Evolutionary conservation across 2,329 filamentous ascomycete species (phyloP).

Genomic region (Cryphonectria parasitica): DNA sequence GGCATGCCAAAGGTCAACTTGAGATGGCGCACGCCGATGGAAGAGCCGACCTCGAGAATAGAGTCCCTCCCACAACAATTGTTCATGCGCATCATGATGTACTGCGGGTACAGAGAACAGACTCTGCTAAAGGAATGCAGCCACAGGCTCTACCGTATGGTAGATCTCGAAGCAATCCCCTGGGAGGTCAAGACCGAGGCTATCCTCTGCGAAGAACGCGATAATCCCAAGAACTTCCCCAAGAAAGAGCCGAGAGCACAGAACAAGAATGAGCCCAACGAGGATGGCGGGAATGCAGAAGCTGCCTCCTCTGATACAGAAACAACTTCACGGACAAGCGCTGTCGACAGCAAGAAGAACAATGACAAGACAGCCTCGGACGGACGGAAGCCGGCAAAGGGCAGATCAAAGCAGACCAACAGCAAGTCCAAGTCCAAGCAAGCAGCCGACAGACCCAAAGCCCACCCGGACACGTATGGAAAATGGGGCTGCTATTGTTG

Average conservation of each 20-base stretch:
- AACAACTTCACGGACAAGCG: background rate
- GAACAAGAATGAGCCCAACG: background rate
- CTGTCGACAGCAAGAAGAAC: background rate
- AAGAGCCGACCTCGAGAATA: conserved; percentile 7
- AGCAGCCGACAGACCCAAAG: conserved; percentile 1
- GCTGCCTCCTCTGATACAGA: background rate
- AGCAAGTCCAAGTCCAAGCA: background rate
- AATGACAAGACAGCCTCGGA: background rate
- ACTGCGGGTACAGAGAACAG: conserved; percentile 21
- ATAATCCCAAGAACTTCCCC: conserved; percentile 20
- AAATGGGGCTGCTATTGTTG: conserved; percentile 25
- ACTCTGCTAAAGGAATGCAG: conserved; percentile 22
- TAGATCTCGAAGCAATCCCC: conserved; percentile 24
- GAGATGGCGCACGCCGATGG: conserved; percentile 3
- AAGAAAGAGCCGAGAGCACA: conserved; percentile 11
- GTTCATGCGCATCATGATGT: conserved; percentile 29
- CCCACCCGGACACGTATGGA: background rate
- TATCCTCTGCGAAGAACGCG: conserved; percentile 21
- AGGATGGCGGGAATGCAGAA: conserved; percentile 4
- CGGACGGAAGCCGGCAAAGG: background rate
- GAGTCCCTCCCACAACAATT: conserved; percentile 22
- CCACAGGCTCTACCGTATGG: conserved; percentile 17
- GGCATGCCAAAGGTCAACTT: conserved; percentile 11
- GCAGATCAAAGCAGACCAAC: background rate
- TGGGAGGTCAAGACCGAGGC: conserved; percentile 24